Percentiles rank a stretch among this genome's conserved stretches.
Conservation (phyloP, 2,329 filamentous ascomycete species). For the Colletotrichum falcatum region DNA sequence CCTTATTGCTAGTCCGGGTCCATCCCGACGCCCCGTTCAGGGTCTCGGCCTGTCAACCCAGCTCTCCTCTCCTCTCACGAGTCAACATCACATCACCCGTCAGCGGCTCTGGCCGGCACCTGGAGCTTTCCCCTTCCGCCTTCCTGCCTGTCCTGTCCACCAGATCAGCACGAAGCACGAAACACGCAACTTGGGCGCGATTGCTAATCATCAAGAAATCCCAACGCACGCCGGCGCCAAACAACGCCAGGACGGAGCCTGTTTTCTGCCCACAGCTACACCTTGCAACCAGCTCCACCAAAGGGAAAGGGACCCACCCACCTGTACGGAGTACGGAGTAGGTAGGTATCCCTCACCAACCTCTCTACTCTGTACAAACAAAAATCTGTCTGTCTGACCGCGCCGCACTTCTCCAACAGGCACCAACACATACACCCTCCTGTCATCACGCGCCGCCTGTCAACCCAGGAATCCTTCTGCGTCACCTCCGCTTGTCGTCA, state of each 20-base stretch:
- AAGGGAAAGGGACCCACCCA: not conserved
- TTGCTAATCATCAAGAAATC: not conserved
- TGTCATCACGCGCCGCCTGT: conserved; percentile 17
- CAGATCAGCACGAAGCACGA: no score
- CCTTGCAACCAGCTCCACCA: conserved; percentile 10
- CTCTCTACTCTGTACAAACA: not conserved
- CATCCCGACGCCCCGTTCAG: not conserved
- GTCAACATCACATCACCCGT: not conserved
- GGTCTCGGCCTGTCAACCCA: conserved; percentile 17
- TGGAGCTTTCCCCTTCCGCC: not conserved
- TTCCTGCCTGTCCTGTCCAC: not conserved
- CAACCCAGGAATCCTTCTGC: conserved; percentile 10
- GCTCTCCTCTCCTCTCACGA: not conserved
- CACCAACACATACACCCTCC: not conserved
- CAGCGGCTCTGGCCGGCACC: conserved; percentile 22
- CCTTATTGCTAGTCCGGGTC: not conserved
- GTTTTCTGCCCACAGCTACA: conserved; percentile 29
- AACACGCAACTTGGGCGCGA: not conserved
- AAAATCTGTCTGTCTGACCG: not conserved
- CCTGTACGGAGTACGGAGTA: no score
- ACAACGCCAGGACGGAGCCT: conserved; percentile 28
- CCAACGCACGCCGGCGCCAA: not conserved
- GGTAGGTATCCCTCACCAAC: not conserved
- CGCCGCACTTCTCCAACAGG: conserved; percentile 19
- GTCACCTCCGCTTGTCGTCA: conserved; percentile 4